Percentiles rank a stretch among this genome's conserved stretches.
These are phyloP conservation scores for Telfairia occidentalis DNA, from an alignment of 331 rosid species.

Conservation along the genomic window DNA sequence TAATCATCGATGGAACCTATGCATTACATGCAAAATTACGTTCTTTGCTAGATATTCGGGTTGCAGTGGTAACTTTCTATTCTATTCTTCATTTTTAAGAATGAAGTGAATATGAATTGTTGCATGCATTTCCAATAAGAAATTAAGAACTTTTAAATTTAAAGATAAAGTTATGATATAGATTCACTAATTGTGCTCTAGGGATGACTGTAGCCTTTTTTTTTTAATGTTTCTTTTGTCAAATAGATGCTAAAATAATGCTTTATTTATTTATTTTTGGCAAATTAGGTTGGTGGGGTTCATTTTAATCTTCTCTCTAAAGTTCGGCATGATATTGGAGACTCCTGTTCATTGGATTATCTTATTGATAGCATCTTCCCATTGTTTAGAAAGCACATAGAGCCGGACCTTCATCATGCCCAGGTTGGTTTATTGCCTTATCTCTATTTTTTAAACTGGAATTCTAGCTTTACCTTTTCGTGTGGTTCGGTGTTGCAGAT, in stretches of 20 bases:
- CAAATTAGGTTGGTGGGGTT: slow-evolving; percentile 89
- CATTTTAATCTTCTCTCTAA: slow-evolving; percentile 95
- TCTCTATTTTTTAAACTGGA: slow-evolving; percentile 18
- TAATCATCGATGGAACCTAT: slow-evolving; percentile 92
- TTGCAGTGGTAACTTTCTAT: slow-evolving; percentile 67
- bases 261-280: slow-evolving; percentile 21
- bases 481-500: slow-evolving; percentile 49
- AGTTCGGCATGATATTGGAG: slow-evolving; percentile 95
- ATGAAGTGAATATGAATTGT: background rate
- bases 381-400: slow-evolving; percentile 89
- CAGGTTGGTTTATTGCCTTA: slow-evolving; percentile 64
- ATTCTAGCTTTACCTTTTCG: slow-evolving; percentile 21
- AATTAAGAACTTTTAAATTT: background rate
- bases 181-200: background rate
- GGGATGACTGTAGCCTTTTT: slow-evolving; percentile 2
- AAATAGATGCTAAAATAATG: slow-evolving; percentile 13
- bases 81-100: slow-evolving; percentile 10
- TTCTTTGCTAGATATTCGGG: slow-evolving; percentile 95
- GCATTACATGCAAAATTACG: slow-evolving; percentile 94
- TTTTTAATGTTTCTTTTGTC: slow-evolving; percentile 16
- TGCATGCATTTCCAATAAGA: background rate
- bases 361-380: slow-evolving; percentile 99
- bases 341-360: slow-evolving; percentile 90
- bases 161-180: background rate
- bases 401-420: slow-evolving; percentile 99